Evolutionary conservation across 2,329 filamentous ascomycete genomes (phyloP).

Genomic region (Hypoxylon sp.): DNA sequence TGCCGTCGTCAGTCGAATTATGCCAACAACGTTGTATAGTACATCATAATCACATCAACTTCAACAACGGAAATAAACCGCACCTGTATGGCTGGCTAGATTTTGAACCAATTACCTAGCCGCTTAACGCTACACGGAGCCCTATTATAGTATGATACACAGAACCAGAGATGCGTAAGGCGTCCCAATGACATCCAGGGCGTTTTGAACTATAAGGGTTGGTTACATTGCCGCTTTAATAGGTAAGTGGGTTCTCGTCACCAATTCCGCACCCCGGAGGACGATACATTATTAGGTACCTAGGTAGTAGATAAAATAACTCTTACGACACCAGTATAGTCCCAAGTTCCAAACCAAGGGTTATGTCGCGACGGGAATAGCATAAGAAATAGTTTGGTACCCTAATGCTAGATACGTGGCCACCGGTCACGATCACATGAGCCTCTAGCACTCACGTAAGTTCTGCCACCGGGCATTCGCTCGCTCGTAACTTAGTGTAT

Average conservation of each 20-base stretch:
- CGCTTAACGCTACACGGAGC: neutral
- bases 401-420: neutral
- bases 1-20: conserved; percentile 6
- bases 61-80: conserved; percentile 12
- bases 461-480: conserved; percentile 8
- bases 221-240: conserved; percentile 22
- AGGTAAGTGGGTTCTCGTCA: neutral
- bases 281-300: too few relatives aligned
- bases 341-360: neutral
- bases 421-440: conserved; percentile 3
- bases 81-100: neutral
- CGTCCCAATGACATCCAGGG: conserved; percentile 4
- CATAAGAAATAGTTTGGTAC: neutral
- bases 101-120: neutral
- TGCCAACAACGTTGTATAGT: neutral
- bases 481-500: conserved; percentile 4
- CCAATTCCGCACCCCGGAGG: conserved; percentile 14
- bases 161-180: neutral
- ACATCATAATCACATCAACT: neutral
- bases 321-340: conserved; percentile 1
- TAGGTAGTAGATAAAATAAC: neutral
- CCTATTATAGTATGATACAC: neutral
- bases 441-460: conserved; percentile 8
- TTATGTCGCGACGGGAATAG: conserved; percentile 12
- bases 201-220: conserved; percentile 7